Evolutionary conservation across 306 rosid genomes (phyloP).

Genomic region (Ormosia emarginata): DNA sequence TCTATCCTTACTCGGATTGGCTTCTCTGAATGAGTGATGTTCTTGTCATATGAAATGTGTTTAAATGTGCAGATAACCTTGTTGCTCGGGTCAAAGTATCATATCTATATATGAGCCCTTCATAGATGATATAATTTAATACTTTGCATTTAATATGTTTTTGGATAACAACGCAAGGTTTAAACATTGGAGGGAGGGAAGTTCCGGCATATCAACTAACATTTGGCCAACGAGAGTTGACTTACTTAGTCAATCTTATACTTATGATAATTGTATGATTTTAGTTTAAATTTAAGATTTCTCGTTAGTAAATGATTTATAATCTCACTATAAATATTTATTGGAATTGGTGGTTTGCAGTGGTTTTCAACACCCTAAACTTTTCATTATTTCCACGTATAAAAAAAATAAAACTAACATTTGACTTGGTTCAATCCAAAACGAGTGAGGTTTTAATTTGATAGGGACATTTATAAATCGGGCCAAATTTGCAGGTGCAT

Average conservation of each 20-base stretch:
- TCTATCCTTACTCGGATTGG: not conserved
- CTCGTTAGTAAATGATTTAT: too few species aligned
- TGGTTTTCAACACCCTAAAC: too few species aligned
- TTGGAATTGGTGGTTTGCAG: too few species aligned
- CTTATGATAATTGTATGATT: too few species aligned
- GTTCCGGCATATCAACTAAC: not conserved
- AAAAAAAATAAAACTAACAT: not conserved
- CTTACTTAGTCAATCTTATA: too few species aligned
- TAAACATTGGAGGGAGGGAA: not conserved
- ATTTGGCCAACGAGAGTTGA: not conserved
- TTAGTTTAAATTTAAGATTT: too few species aligned
- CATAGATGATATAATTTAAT: not conserved
- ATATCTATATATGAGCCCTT: slow-evolving; percentile 1
- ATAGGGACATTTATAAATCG: not conserved
- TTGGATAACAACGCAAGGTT: not conserved
- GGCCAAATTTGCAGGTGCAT: slow-evolving; percentile 5
- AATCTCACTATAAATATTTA: too few species aligned
- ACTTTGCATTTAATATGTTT: not conserved
- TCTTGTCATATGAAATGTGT: not conserved
- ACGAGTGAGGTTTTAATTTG: not conserved
- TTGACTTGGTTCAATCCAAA: not conserved
- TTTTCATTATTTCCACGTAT: too few species aligned
- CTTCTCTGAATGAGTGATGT: not conserved
- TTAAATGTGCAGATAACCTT: slow-evolving; percentile 3
- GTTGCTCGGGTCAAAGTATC: not conserved